Conservation (phyloP, 1,284 basidiomycete species). For the Rhizopogon parksii region DNA sequence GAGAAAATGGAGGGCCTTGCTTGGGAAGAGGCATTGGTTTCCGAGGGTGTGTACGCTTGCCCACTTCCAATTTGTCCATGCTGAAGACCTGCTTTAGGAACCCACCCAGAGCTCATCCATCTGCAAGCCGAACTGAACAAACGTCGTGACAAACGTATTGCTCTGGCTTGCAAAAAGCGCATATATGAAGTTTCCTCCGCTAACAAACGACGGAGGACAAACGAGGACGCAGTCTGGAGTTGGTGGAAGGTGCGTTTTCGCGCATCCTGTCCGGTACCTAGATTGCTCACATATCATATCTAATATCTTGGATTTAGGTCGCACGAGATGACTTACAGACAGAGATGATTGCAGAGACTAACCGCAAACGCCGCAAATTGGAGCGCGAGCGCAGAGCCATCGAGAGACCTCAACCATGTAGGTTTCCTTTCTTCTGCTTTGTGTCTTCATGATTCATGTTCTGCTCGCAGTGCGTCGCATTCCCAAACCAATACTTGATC, state of each 20-base stretch:
- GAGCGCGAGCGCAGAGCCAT: constrained; percentile 73
- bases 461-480: constrained; percentile 39
- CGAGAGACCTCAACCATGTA: constrained; percentile 47
- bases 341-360: constrained; percentile 77
- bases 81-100: constrained; percentile 36
- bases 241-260: constrained; percentile 61
- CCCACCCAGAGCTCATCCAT: constrained; percentile 78
- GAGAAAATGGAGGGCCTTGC: constrained; percentile 78
- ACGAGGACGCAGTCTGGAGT: constrained; percentile 65
- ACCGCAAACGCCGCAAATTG: constrained; percentile 70
- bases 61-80: constrained; percentile 6
- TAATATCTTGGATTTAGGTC: constrained; percentile 33
- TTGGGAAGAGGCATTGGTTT: constrained; percentile 68
- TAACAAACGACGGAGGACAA: constrained; percentile 47
- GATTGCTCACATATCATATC: not conserved
- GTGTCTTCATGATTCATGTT: not conserved
- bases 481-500: constrained; percentile 36
- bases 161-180: constrained; percentile 64
- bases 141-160: constrained; percentile 66
- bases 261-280: not conserved
- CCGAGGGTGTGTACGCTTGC: constrained; percentile 43
- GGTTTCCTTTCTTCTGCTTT: not conserved
- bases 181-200: constrained; percentile 56
- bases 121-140: constrained; percentile 68
- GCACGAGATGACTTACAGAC: constrained; percentile 70